Evolutionary conservation across 2,329 filamentous ascomycete genomes (phyloP).

Genomic region (Paracorniculantispora psalliotae): DNA sequence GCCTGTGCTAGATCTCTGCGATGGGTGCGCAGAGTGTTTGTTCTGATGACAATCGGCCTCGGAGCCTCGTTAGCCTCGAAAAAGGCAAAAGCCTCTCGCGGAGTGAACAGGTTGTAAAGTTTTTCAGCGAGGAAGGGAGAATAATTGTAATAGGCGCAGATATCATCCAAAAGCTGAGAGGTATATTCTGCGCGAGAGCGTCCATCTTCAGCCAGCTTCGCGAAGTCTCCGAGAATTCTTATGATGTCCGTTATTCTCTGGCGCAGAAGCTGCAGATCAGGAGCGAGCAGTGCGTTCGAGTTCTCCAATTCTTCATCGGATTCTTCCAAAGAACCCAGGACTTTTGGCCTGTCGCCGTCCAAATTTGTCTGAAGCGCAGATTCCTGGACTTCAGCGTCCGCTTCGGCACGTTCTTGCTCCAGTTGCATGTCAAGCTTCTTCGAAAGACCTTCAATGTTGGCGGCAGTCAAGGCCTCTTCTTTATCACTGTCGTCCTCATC

Average conservation of each 20-base stretch:
- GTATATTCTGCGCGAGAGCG: constrained; percentile 86
- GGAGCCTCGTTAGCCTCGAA: constrained; percentile 98
- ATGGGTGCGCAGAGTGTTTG: constrained; percentile 82
- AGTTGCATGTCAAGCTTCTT: constrained; percentile 74
- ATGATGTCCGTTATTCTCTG: constrained; percentile 90
- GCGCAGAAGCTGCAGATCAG: constrained; percentile 83
- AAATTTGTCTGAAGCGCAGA: constrained; percentile 91
- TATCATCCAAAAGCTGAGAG: constrained; percentile 78
- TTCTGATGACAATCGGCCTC: constrained; percentile 90
- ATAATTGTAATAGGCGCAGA: constrained; percentile 96
- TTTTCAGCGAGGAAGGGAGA: constrained; percentile 93
- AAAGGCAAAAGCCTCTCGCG: constrained; percentile 92
- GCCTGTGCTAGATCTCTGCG: constrained; percentile 81
- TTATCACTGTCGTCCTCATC: constrained; percentile 85
- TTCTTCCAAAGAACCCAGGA: constrained; percentile 58
- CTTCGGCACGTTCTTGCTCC: constrained; percentile 75
- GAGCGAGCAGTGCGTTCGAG: constrained; percentile 64
- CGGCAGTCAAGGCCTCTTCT: constrained; percentile 86
- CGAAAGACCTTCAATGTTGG: constrained; percentile 91
- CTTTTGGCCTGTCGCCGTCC: constrained; percentile 64
- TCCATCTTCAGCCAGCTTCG: constrained; percentile 71
- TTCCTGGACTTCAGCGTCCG: constrained; percentile 80
- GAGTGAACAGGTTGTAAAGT: constrained; percentile 86
- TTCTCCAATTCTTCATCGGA: constrained; percentile 56
- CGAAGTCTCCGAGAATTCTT: constrained; percentile 83